Base-by-base conservation (phyloP, 1,284 basidiomycete species). In the Marasmius sp. region DNA sequence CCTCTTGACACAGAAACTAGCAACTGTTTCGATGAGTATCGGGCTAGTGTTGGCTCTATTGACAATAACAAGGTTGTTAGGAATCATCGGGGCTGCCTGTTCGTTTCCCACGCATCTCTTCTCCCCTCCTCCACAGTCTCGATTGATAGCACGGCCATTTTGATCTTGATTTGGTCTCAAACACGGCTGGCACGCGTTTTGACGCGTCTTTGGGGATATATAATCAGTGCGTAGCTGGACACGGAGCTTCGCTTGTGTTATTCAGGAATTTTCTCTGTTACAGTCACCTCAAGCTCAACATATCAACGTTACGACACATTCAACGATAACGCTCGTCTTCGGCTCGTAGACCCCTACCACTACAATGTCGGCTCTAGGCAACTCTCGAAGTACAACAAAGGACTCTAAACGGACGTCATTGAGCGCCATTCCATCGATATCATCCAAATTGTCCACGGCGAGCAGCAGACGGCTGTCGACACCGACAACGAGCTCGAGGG, bases 341-440 rank as follows among this genome's bases (percentile, higher is more conserved):
- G 7, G 20, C 11, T 47, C 2, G n/a, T 2, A 47, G 45, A 16
- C 45, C 45, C 9, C 16, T n/a, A 18, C 45, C 20, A n/a, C 16
- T 14, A 38, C 16, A 12, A 54, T 54, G 52, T 54, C 52, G 52
- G 38, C 52, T 18, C 12, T 38, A 1, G 52, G 52, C 12, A 36
- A 36, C 9, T 36, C 52, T 16, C 36, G 34, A n/a, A 51, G 18
- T 27, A 36, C 50, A 27, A 11, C 18, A 27, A 51, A 51, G 34
- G 52, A 54, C 34, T 37, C 52, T 10, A 54, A 54, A n/a, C 11
- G 52, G 52, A 37, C 34, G 36, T 36, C 52, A 9, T 37, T 38
- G 52, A 54, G 52, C 37, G 27, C 52, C 18, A 54, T 54, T 38
- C 52, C 52, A 38, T 54, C 45, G 45, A 47, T 47, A 47, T 47